These are phyloP conservation scores for Asterochloris erici DNA, from an alignment of 139 green algal genomes.

Conservation along the genomic window DNA sequence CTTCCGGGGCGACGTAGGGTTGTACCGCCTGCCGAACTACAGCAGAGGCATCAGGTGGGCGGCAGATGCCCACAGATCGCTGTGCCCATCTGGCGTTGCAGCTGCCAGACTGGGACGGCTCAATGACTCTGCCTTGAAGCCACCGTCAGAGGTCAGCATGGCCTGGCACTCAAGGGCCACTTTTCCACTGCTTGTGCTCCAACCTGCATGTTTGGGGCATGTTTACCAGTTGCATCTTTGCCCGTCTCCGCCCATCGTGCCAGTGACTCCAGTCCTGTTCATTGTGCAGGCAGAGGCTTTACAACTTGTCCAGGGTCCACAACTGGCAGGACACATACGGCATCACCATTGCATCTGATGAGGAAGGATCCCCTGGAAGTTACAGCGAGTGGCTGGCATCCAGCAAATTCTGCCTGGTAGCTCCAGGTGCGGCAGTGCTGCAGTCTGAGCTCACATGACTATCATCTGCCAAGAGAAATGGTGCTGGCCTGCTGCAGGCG, in stretches of 20 bases:
- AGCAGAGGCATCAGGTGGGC: constrained; percentile 40
- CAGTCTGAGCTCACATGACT: neutral
- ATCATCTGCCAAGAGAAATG: no score
- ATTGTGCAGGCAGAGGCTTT: no score
- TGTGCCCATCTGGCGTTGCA: no score
- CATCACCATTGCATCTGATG: neutral
- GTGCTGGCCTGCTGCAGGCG: constrained; percentile 14
- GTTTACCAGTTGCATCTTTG: neutral
- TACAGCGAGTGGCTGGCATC: neutral
- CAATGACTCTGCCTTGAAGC: no score
- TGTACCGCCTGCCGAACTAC: constrained; percentile 19
- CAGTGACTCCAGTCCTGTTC: no score
- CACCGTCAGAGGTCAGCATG: no score
- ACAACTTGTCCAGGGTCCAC: neutral
- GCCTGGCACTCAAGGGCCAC: constrained; percentile 14
- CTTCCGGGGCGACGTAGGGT: constrained; percentile 27
- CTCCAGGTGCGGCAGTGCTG: neutral
- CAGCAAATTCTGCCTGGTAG: neutral
- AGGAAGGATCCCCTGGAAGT: neutral
- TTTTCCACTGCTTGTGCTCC: neutral
- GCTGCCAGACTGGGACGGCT: no score
- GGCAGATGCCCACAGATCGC: no score
- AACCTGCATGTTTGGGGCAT: neutral
- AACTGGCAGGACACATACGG: neutral
- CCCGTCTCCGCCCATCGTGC: no score